These are phyloP conservation scores for Saksenaea oblongispora DNA, from an alignment of 371 early-diverging fungal genomes.

Conservation along the genomic window DNA sequence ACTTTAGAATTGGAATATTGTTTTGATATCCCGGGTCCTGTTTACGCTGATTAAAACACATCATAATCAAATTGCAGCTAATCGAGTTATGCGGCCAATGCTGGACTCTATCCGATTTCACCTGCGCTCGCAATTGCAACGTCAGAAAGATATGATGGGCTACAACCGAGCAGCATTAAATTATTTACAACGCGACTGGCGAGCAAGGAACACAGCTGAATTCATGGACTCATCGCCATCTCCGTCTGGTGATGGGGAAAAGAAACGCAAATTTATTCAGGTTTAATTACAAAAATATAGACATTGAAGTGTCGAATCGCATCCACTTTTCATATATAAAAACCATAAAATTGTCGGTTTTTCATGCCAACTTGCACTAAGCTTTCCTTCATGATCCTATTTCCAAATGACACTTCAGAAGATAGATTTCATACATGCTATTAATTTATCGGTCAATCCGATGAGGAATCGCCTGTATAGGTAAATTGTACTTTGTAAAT, in stretches of 20 bases:
- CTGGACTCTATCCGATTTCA: slow-evolving; percentile 74
- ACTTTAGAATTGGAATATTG: slow-evolving; percentile 72
- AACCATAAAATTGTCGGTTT: too few species aligned
- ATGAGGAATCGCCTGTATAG: too few species aligned
- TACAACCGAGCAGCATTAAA: slow-evolving; percentile 77
- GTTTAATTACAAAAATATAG: neutral
- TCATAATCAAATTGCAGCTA: slow-evolving; percentile 81
- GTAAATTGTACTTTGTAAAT: too few species aligned
- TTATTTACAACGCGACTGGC: slow-evolving; percentile 72
- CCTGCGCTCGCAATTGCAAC: slow-evolving; percentile 62
- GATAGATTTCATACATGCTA: too few species aligned
- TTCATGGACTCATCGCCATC: slow-evolving; percentile 68
- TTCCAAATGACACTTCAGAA: too few species aligned
- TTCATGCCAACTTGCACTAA: too few species aligned
- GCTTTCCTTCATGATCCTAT: too few species aligned
- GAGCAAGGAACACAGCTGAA: slow-evolving; percentile 69
- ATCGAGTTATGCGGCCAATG: slow-evolving; percentile 73
- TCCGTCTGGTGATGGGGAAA: slow-evolving; percentile 55
- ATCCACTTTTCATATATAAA: too few species aligned
- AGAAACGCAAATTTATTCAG: slow-evolving; percentile 77
- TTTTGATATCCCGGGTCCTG: slow-evolving; percentile 77
- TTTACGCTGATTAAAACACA: slow-evolving; percentile 81
- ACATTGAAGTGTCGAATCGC: neutral
- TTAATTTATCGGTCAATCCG: too few species aligned
- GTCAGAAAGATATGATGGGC: slow-evolving; percentile 77